Evolutionary conservation across 306 rosid species (phyloP).

Genomic region (Vigna mungo): DNA sequence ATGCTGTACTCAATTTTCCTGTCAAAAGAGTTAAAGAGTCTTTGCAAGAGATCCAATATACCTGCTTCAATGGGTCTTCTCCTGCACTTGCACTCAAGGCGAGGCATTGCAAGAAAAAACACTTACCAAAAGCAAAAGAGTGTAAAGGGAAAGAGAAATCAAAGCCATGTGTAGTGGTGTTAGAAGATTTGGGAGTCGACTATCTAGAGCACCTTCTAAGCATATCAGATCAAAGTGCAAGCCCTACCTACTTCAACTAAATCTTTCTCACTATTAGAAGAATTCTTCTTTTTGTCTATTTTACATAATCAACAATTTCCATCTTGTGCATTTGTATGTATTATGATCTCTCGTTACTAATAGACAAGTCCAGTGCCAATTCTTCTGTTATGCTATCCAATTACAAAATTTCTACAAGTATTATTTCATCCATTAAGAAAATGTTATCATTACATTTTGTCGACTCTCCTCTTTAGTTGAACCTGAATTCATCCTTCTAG

Average conservation of each 20-base stretch:
- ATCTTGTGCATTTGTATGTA: background rate
- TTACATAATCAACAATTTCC: background rate
- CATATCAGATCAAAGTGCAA: conserved; percentile 30
- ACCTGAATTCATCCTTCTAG: background rate
- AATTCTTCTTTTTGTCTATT: background rate
- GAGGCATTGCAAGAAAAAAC: conserved; percentile 23
- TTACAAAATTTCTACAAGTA: background rate
- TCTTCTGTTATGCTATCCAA: background rate
- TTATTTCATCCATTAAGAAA: background rate
- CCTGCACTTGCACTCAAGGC: conserved; percentile 69
- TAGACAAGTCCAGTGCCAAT: background rate
- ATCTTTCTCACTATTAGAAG: background rate
- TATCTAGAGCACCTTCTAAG: conserved; percentile 68
- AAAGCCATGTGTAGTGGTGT: conserved; percentile 39
- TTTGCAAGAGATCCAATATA: conserved; percentile 39
- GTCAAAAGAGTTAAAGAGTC: conserved; percentile 44
- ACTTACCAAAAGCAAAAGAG: conserved; percentile 17
- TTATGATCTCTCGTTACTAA: background rate
- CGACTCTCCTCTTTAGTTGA: background rate
- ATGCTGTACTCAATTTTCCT: conserved; percentile 70
- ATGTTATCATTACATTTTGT: background rate
- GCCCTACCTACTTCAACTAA: conserved; percentile 26
- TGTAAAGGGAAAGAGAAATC: conserved; percentile 33
- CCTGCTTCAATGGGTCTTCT: conserved; percentile 43
- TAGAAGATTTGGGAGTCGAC: conserved; percentile 70